Evolutionary conservation across 1,139 yeast species (phyloP), one percentile per base, ranked within the genome.

Genomic region (Suhomyces wounanorum): DNA sequence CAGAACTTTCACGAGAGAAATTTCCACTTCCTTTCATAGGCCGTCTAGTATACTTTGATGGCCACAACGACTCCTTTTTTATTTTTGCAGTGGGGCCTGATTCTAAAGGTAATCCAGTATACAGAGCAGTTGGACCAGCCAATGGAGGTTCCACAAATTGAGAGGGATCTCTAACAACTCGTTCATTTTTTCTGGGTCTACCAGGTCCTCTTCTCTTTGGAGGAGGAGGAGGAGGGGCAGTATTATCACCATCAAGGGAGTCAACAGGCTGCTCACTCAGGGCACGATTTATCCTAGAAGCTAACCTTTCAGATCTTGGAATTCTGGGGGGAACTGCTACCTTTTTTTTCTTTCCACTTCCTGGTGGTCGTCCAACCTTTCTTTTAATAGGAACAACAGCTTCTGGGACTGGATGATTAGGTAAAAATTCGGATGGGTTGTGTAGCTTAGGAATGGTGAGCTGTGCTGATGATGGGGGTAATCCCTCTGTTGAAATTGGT

Each of bases 91-190:
- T 79, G 7, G 96, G 96, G 4, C 74, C 72, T 4, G 81, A 74
- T 54, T 83, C 90, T 47, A 88, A 66, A 2, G 92, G 86, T 39
- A 80, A 73, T 1, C 96, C 96, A 0, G 91, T 84, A 44, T 81
- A 80, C 25, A 74, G 70, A 3, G 86, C 81, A 16, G 63, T 64
- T 0, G 85, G 82, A 21, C 71, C 74, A 0, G 84, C 80, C 35
- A 78, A 65, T 9, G 74, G 76, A 0, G 94, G 92, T 62, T 87
- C 94, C 13, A 70, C 65, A 70, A 86, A 77, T 36, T 43, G 40
- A 14, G 45, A 40, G 13, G 50, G 48, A 30, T 40, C 46, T 7
- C 54, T 45, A 38, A 28, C 45, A 16, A 43, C 28, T 30, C 48
- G 18, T 37, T 48, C 51, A 35, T 44, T 53, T 36, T 48, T 50